Evolutionary conservation across 495 filamentous ascomycete genomes (phyloP).

Genomic region (Xylaria palmicola): DNA sequence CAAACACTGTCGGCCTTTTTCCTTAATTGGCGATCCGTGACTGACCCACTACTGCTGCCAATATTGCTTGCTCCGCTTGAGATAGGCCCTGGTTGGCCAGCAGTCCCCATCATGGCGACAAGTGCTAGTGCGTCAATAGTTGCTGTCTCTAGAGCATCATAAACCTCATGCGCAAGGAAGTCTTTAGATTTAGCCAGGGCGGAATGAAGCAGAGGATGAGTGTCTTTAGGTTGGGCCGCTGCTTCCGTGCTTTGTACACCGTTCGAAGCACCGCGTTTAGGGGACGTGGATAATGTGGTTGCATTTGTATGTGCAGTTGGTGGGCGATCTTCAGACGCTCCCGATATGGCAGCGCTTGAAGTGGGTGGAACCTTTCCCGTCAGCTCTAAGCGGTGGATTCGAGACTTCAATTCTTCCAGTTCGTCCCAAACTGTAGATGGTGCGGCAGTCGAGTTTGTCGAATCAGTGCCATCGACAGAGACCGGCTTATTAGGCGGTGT

Average conservation of each 20-base stretch:
- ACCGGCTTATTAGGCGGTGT: conserved; percentile 31
- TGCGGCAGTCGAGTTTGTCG: conserved; percentile 79
- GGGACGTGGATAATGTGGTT: conserved; percentile 87
- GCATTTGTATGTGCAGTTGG: conserved; percentile 90
- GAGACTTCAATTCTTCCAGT: conserved; percentile 90
- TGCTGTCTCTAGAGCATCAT: conserved; percentile 75
- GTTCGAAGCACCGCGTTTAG: conserved; percentile 60
- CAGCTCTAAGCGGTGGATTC: conserved; percentile 87
- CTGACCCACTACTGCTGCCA: conserved; percentile 53
- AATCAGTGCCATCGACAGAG: conserved; percentile 66
- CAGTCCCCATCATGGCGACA: conserved; percentile 67
- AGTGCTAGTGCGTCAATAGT: conserved; percentile 77
- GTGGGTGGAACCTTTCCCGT: conserved; percentile 83
- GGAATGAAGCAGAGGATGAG: conserved; percentile 76
- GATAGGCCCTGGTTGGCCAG: conserved; percentile 59
- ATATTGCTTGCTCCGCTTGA: conserved; percentile 62
- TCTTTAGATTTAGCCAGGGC: conserved; percentile 75
- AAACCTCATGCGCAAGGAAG: conserved; percentile 68
- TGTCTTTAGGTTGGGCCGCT: conserved; percentile 36
- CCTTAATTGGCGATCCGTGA: conserved; percentile 78
- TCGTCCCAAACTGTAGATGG: conserved; percentile 98
- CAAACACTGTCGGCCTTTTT: conserved; percentile 93
- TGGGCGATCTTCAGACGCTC: conserved; percentile 74
- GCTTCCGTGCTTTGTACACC: conserved; percentile 37
- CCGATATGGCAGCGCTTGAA: conserved; percentile 75